These are phyloP conservation scores for Ilyonectria robusta DNA, from an alignment of 2,329 filamentous ascomycete species.

Conservation along the genomic window DNA sequence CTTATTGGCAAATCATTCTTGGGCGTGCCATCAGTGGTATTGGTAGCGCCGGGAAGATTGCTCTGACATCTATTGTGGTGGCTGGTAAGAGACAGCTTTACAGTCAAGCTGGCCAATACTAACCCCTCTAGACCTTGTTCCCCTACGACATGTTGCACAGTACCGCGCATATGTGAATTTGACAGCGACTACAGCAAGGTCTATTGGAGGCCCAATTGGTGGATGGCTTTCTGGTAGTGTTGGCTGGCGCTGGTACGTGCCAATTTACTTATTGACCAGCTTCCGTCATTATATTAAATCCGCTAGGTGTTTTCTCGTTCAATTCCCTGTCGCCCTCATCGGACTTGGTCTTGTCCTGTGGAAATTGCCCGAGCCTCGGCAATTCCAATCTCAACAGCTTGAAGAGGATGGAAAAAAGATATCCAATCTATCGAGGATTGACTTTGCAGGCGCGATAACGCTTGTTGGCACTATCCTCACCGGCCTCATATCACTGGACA, in stretches of 20 bases:
- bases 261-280: neutral
- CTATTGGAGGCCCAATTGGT: constrained; percentile 20
- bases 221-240: constrained; percentile 21
- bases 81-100: neutral
- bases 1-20: constrained; percentile 13
- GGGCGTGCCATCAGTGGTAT: constrained; percentile 20
- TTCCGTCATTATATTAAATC: neutral
- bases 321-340: constrained; percentile 14
- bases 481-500: constrained; percentile 6
- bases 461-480: constrained; percentile 10
- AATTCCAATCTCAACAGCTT: neutral
- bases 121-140: constrained; percentile 4
- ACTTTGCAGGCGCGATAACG: constrained; percentile 14
- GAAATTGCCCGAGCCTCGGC: constrained; percentile 12
- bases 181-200: constrained; percentile 14
- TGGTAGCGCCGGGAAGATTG: constrained; percentile 23
- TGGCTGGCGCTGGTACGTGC: constrained; percentile 26
- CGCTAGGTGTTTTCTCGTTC: constrained; percentile 13
- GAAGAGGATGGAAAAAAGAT: neutral
- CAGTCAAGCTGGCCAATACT: neutral
- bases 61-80: constrained; percentile 22
- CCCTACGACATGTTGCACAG: constrained; percentile 2
- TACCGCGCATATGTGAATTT: constrained; percentile 24
- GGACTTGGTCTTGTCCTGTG: constrained; percentile 12
- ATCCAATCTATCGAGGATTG: constrained; percentile 13